phyloP scores from a whole-genome alignment of 345 rosid genomes.

The Bruguiera sexangula region DNA sequence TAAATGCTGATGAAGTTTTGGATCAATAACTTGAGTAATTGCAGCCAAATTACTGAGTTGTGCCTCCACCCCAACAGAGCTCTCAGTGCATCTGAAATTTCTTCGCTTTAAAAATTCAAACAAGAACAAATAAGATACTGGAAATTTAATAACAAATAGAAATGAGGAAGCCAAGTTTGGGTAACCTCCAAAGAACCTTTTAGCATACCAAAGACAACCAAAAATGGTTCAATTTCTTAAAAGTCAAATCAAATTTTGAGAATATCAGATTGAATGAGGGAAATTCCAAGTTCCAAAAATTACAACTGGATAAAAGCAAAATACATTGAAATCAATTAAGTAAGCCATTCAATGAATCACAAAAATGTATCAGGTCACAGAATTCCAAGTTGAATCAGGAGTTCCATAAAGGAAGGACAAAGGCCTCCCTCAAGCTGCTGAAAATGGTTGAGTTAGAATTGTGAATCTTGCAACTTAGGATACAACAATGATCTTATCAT shows the following conservation, averaged over 20 bases:
- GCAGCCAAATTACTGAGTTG: conserved; percentile 83
- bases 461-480: background rate
- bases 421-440: background rate
- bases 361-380: background rate
- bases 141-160: conserved; percentile 17
- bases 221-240: background rate
- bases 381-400: background rate
- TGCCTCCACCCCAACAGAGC: conserved; percentile 90
- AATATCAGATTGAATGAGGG: background rate
- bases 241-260: background rate
- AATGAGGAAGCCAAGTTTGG: conserved; percentile 10
- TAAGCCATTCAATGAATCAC: background rate
- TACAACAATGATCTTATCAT: background rate
- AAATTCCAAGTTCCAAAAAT: background rate
- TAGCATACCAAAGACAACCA: background rate
- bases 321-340: background rate
- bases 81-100: conserved; percentile 85
- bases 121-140: conserved; percentile 30
- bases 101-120: conserved; percentile 61
- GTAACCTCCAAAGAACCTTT: background rate
- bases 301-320: background rate
- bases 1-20: conserved; percentile 94
- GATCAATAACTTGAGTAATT: conserved; percentile 87
- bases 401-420: background rate
- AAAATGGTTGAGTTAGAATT: background rate